phyloP scores from a whole-genome alignment of 169 alveolate genomes.

The Blepharisma undulans region DNA sequence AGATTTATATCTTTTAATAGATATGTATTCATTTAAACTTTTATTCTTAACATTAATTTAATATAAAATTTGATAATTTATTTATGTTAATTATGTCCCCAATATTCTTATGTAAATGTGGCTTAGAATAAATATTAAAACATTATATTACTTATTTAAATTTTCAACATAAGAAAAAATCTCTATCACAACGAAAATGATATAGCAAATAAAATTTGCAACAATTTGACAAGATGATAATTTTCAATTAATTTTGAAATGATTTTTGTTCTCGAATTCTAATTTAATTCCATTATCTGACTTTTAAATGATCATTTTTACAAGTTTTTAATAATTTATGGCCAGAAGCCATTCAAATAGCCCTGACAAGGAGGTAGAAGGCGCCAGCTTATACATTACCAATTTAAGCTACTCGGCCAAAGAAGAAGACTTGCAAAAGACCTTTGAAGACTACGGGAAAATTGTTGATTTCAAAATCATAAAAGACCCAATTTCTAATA shows the following conservation, averaged over 20 bases:
- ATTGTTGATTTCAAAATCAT: constrained; percentile 32
- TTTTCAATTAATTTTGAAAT: background rate
- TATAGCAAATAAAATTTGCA: background rate
- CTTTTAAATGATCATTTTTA: background rate
- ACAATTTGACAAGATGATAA: background rate
- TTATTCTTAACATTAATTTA: no score
- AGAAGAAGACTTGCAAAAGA: constrained; percentile 33
- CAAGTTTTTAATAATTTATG: background rate
- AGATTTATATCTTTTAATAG: no score
- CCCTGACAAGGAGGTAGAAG: background rate
- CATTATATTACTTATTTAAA: no score
- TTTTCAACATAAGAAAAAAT: background rate
- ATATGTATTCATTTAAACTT: no score
- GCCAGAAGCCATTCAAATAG: background rate
- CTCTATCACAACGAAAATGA: background rate
- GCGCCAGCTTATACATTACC: constrained; percentile 24
- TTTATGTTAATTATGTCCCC: no score
- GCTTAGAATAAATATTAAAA: no score
- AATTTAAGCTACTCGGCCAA: constrained; percentile 11
- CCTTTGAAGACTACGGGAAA: constrained; percentile 22
- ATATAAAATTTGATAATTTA: no score
- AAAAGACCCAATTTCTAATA: constrained; percentile 5
- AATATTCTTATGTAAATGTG: no score
- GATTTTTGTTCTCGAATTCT: background rate
- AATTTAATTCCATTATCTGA: background rate